A percentile compares a stretch with the other conserved stretches of the same genome.
phyloP scores from a whole-genome alignment of 2,329 filamentous ascomycete species.

The Taxawa tesnikishii region DNA sequence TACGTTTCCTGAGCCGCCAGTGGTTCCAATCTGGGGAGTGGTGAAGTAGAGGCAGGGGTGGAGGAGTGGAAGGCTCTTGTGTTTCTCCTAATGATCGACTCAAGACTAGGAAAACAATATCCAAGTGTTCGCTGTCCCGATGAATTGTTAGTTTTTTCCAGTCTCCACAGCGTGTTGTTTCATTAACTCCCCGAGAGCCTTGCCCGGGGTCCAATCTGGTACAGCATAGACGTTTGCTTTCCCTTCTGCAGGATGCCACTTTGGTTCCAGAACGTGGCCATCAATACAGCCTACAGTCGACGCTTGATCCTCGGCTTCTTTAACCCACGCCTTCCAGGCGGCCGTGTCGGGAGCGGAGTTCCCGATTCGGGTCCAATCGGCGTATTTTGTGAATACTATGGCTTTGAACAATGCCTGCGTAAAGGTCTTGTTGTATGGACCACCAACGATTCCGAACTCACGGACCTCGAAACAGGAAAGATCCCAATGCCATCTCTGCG shows the following conservation, averaged over 20 bases:
- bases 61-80: too few relatives aligned
- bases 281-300: not conserved
- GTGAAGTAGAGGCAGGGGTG: too few relatives aligned
- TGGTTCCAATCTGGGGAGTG: too few relatives aligned
- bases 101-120: too few relatives aligned
- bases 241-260: not conserved
- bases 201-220: not conserved
- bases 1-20: too few relatives aligned
- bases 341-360: constrained; percentile 28
- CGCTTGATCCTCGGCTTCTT: constrained; percentile 17
- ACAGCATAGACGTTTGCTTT: not conserved
- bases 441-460: constrained; percentile 21
- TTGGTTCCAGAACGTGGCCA: not conserved
- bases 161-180: too few relatives aligned
- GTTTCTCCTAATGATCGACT: too few relatives aligned
- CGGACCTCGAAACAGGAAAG: constrained; percentile 30
- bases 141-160: too few relatives aligned
- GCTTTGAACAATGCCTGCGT: constrained; percentile 38
- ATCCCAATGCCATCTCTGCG: constrained; percentile 35
- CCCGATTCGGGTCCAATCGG: constrained; percentile 28
- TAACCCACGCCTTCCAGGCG: constrained; percentile 30
- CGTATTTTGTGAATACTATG: constrained; percentile 32
- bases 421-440: constrained; percentile 23
- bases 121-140: too few relatives aligned
- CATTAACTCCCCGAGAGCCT: not conserved